Conservation (phyloP, 192 early-diverging fungal genomes). For the Mortierella antarctica region DNA sequence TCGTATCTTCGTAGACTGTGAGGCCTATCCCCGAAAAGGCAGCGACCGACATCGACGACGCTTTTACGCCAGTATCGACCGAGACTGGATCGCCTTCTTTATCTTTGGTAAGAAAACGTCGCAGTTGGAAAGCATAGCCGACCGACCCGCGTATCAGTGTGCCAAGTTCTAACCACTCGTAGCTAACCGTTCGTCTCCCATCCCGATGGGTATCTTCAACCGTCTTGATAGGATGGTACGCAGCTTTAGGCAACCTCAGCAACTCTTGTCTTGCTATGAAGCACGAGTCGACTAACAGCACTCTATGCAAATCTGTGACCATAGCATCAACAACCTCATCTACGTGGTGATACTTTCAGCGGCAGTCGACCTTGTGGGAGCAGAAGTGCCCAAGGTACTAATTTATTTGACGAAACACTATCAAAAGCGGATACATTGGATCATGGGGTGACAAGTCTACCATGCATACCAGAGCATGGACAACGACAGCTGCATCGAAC, state of each 20-base stretch:
- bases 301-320: not conserved
- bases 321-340: slow-evolving; percentile 59
- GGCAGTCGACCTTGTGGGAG: slow-evolving; percentile 57
- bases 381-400: slow-evolving; percentile 39
- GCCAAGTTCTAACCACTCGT: not conserved
- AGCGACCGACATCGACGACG: no score
- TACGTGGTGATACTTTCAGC: slow-evolving; percentile 59
- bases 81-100: slow-evolving; percentile 41
- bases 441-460: not conserved
- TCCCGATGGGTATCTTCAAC: no score
- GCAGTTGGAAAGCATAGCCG: no score
- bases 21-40: not conserved
- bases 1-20: no score
- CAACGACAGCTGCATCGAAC: no score
- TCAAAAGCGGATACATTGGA: not conserved
- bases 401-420: not conserved
- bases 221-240: no score
- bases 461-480: not conserved
- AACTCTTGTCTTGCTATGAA: no score
- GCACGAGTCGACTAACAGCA: not conserved
- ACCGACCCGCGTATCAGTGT: not conserved
- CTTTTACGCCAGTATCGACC: slow-evolving; percentile 9
- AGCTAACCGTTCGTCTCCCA: no score
- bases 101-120: slow-evolving; percentile 23
- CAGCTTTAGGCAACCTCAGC: no score